A percentile compares a stretch with the other conserved stretches of the same genome.
phyloP scores from a whole-genome alignment of 2,329 filamentous ascomycete species.

The Clonostachys chloroleuca region DNA sequence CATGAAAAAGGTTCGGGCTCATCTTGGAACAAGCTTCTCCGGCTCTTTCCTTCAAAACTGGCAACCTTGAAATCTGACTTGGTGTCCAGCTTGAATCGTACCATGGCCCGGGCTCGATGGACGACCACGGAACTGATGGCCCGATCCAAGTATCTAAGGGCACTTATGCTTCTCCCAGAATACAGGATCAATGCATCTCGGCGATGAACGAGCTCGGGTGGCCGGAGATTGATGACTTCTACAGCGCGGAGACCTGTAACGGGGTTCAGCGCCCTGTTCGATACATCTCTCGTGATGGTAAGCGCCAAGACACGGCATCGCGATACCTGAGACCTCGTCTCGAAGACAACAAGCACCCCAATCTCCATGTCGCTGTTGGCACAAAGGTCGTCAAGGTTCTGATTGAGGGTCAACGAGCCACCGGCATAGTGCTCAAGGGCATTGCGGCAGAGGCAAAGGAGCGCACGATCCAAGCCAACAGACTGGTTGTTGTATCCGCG shows the following conservation, averaged over 20 bases:
- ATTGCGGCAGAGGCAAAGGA: neutral
- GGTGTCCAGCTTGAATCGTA: conserved; percentile 44
- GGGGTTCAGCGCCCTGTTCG: conserved; percentile 29
- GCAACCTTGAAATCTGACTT: neutral
- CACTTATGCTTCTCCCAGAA: conserved; percentile 26
- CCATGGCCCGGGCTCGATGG: conserved; percentile 21
- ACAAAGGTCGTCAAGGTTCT: conserved; percentile 47
- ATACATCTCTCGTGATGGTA: conserved; percentile 42
- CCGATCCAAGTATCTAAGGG: conserved; percentile 44
- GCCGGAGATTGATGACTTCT: conserved; percentile 40
- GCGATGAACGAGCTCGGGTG: conserved; percentile 38
- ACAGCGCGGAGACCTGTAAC: conserved; percentile 35
- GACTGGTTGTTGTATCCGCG: conserved; percentile 35
- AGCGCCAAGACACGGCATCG: conserved; percentile 48
- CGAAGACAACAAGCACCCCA: conserved; percentile 37
- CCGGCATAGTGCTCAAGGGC: conserved; percentile 44
- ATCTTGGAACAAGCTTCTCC: neutral
- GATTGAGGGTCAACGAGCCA: conserved; percentile 42
- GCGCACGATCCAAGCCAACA: conserved; percentile 27
- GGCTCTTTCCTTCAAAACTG: too few relatives aligned
- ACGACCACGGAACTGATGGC: conserved; percentile 41
- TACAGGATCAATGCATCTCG: conserved; percentile 38
- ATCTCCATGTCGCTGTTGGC: conserved; percentile 50
- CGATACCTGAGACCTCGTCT: conserved; percentile 47
- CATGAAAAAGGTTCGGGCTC: conserved; percentile 8